These are phyloP conservation scores for Coemansia sp. DNA, from an alignment of 192 early-diverging fungal species.

Conservation along the genomic window DNA sequence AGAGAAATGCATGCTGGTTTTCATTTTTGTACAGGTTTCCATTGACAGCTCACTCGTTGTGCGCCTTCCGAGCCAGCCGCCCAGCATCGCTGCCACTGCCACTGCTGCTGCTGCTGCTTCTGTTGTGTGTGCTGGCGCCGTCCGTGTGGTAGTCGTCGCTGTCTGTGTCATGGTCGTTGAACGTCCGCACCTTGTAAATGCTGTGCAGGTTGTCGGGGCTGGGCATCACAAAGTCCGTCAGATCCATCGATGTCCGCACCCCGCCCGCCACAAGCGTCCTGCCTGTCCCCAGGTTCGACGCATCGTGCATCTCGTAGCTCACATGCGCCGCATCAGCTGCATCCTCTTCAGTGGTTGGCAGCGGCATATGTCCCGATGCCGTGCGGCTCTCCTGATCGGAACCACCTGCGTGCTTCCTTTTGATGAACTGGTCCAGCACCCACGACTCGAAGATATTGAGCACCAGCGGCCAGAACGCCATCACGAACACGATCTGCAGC, in stretches of 20 bases:
- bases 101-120: neutral
- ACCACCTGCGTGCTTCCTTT: slow-evolving; percentile 21
- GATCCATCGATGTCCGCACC: slow-evolving; percentile 9
- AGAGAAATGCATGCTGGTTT: neutral
- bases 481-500: slow-evolving; percentile 53
- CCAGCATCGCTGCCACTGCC: neutral
- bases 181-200: neutral
- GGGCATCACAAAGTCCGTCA: slow-evolving; percentile 16
- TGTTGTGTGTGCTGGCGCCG: neutral
- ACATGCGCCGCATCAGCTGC: neutral
- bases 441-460: slow-evolving; percentile 56
- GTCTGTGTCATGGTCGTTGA: neutral
- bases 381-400: too few species aligned
- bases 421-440: slow-evolving; percentile 54
- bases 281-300: slow-evolving; percentile 11
- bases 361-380: slow-evolving; percentile 33
- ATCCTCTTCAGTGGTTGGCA: slow-evolving; percentile 13
- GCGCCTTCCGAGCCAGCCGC: neutral
- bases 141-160: slow-evolving; percentile 15
- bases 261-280: slow-evolving; percentile 30
- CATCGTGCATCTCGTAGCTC: neutral
- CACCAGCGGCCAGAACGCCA: slow-evolving; percentile 52
- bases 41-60: neutral
- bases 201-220: neutral
- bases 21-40: neutral